A percentile compares a stretch with the other conserved stretches of the same genome.
Conservation (phyloP, 148 eudicot genomes). For the Chenopodium album region DNA sequence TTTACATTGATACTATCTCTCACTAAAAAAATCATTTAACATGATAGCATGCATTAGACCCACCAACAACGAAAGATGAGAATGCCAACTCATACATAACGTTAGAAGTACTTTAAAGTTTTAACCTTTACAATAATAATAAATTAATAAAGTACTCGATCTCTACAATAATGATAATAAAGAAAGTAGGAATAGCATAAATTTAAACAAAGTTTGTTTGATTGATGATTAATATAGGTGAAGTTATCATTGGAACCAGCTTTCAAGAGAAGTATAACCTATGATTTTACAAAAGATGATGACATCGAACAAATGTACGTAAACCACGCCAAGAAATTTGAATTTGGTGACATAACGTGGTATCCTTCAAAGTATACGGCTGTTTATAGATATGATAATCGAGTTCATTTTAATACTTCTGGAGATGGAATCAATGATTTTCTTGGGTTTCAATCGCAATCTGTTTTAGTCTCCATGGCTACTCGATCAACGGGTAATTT, state of each 20-base stretch:
- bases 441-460: constrained; percentile 74
- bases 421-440: constrained; percentile 71
- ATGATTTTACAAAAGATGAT: constrained; percentile 53
- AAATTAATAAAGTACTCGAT: too few species aligned
- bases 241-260: constrained; percentile 54
- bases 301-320: constrained; percentile 43
- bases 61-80: not conserved
- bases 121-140: not conserved
- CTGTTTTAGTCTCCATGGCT: constrained; percentile 39
- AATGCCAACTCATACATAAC: not conserved
- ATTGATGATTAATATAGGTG: constrained; percentile 37
- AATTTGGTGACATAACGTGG: constrained; percentile 86
- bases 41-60: too few species aligned
- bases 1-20: too few species aligned
- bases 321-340: constrained; percentile 56
- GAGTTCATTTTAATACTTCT: constrained; percentile 49
- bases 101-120: not conserved
- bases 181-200: not conserved
- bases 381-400: constrained; percentile 59
- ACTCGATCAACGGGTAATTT: constrained; percentile 55
- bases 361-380: constrained; percentile 70
- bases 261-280: constrained; percentile 75
- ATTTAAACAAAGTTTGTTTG: not conserved
- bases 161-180: too few species aligned
- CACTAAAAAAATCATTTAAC: too few species aligned